Evolutionary conservation across 306 rosid species (phyloP).

Genomic region (Amphicarpaea edgeworthii): DNA sequence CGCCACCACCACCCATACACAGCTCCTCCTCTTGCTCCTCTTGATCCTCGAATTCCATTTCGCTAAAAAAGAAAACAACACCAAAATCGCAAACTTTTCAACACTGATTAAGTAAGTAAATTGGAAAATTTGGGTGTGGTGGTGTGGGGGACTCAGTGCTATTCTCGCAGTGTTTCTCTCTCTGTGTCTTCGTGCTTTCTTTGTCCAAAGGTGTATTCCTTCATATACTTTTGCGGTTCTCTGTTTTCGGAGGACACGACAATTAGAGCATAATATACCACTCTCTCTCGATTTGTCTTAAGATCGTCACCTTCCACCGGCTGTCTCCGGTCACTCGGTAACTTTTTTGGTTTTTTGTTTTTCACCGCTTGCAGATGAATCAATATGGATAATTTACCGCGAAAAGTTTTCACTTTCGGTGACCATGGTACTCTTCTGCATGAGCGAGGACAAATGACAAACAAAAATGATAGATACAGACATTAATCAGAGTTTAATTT

Average conservation of each 20-base stretch:
- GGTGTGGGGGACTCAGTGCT: background rate
- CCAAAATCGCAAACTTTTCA: background rate
- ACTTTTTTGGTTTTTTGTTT: background rate
- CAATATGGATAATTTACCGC: slow-evolving; percentile 38
- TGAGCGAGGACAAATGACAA: slow-evolving; percentile 15
- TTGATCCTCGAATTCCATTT: slow-evolving; percentile 87
- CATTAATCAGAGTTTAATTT: too few species aligned
- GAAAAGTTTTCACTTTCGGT: slow-evolving; percentile 37
- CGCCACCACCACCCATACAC: slow-evolving; percentile 55
- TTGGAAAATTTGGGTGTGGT: background rate
- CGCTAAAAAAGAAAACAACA: background rate
- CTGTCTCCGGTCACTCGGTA: slow-evolving; percentile 58
- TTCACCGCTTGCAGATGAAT: slow-evolving; percentile 44
- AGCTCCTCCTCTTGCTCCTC: slow-evolving; percentile 80
- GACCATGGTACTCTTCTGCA: slow-evolving; percentile 36
- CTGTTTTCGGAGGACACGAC: slow-evolving; percentile 33
- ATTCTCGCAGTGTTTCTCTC: slow-evolving; percentile 1
- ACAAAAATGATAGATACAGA: background rate
- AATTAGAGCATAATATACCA: slow-evolving; percentile 26
- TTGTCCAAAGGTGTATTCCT: slow-evolving; percentile 45
- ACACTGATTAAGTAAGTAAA: too few species aligned
- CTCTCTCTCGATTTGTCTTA: slow-evolving; percentile 6
- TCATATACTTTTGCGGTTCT: slow-evolving; percentile 66
- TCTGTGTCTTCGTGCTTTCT: slow-evolving; percentile 27
- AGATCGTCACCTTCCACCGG: slow-evolving; percentile 51